Conservation (phyloP, 2,329 filamentous ascomycete genomes). For the Talaromyces sp. region DNA sequence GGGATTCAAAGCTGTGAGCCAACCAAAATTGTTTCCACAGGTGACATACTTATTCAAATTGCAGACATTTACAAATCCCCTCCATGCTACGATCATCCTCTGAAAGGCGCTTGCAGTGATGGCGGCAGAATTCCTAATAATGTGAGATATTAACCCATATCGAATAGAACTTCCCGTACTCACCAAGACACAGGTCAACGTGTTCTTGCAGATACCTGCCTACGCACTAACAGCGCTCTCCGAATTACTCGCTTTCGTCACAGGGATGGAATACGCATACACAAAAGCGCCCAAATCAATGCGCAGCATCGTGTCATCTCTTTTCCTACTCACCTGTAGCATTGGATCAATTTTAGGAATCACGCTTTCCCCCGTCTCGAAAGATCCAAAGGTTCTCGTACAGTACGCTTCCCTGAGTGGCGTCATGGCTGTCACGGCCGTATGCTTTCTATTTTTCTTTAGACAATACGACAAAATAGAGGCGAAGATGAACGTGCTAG, state of each 20-base stretch:
- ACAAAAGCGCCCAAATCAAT: slow-evolving; percentile 75
- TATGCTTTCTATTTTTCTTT: slow-evolving; percentile 7
- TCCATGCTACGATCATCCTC: slow-evolving; percentile 4
- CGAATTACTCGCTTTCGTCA: slow-evolving; percentile 54
- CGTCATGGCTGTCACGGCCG: slow-evolving; percentile 7
- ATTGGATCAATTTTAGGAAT: slow-evolving; percentile 12
- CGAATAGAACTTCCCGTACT: not conserved
- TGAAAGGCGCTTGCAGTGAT: not conserved
- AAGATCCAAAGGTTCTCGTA: slow-evolving; percentile 13
- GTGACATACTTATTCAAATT: not conserved
- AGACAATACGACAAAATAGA: slow-evolving; percentile 14
- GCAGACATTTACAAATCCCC: slow-evolving; percentile 1
- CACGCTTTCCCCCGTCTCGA: slow-evolving; percentile 8
- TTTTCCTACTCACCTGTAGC: slow-evolving; percentile 2
- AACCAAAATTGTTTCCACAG: not conserved
- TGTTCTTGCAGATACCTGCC: slow-evolving; percentile 48
- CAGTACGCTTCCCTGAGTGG: slow-evolving; percentile 11
- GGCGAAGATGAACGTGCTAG: slow-evolving; percentile 11
- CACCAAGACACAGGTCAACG: slow-evolving; percentile 20
- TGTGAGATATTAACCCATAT: not conserved
- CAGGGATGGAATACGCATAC: slow-evolving; percentile 68
- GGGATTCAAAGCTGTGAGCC: slow-evolving; percentile 1
- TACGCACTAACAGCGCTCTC: slow-evolving; percentile 51
- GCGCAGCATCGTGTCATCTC: slow-evolving; percentile 23
- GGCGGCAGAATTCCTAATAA: not conserved